Conservation (phyloP, 257 asterid species). For the Salvia rosmarinus region DNA sequence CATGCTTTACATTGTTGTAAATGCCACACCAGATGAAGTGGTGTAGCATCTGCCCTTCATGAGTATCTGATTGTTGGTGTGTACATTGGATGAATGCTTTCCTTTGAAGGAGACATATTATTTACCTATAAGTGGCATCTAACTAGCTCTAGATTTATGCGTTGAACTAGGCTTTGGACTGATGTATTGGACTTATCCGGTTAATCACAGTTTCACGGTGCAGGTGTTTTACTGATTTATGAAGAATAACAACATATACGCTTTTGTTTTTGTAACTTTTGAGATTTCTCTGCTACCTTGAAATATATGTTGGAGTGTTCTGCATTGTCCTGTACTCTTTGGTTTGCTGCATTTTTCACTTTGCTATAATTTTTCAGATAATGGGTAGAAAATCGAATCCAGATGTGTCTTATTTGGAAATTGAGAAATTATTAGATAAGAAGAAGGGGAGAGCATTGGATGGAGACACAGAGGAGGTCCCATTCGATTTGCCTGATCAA, state of each 20-base stretch:
- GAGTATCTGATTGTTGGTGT: neutral
- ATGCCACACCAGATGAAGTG: neutral
- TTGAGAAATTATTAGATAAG: slow-evolving; percentile 64
- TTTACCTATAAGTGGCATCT: neutral
- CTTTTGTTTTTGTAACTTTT: neutral
- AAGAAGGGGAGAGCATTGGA: slow-evolving; percentile 52
- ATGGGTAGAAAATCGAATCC: slow-evolving; percentile 83
- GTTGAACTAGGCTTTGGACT: slow-evolving; percentile 9
- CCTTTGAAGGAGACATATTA: neutral
- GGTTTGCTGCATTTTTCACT: slow-evolving; percentile 26
- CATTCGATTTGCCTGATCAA: slow-evolving; percentile 53
- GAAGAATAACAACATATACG: neutral
- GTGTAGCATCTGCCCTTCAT: neutral
- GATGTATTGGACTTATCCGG: neutral
- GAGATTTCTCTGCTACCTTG: slow-evolving; percentile 5
- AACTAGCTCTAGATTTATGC: neutral
- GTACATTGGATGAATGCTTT: neutral
- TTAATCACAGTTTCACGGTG: neutral
- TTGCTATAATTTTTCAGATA: slow-evolving; percentile 53
- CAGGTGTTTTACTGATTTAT: neutral
- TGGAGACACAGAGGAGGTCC: slow-evolving; percentile 60
- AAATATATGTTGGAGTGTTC: slow-evolving; percentile 7
- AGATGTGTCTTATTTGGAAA: slow-evolving; percentile 72
- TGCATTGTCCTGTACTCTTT: slow-evolving; percentile 13
- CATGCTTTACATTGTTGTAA: neutral